Evolutionary conservation across 495 filamentous ascomycete species (phyloP), one percentile per base, ranked within the genome.

Genomic region (Daldinia decipiens): DNA sequence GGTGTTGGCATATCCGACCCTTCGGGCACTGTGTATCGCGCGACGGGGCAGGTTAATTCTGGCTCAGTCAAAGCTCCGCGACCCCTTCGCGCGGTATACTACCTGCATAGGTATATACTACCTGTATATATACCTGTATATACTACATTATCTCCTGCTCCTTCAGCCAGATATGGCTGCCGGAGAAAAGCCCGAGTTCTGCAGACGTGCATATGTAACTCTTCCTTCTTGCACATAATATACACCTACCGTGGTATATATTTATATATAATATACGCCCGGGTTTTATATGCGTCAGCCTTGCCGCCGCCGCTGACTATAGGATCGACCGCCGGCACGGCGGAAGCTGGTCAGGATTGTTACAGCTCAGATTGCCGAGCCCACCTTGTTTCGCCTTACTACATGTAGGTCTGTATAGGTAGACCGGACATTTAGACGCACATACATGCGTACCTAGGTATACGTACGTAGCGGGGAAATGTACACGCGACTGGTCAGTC

Each of bases 1-100:
- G 68, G 62, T 47, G 53, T 54, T 31, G n/a, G 15, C 63, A 13
- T 62, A 71, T 65, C 68, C 62, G 45, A 66, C 51, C 51, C 17
- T 26, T 71, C 59, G 68, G 62, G 43, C 43, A 58, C 19, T 60
- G 57, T 61, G 36, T 50, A 61, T 55, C 60, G 54, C 45, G 50
- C 27, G 56, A 56, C 47, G 55, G 9, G 50, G 36, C 29, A 55
- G 47, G 26, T 45, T 43, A 29, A 15, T 21, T 17, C 3, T 40
- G 5, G 39, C 13, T 40, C 39, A 40, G 17, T 36, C 34, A 40
- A 17, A 15, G n/a, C 39, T 39, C 38, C 38, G n/a, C n/a, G 40
- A 17, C 17, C 40, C 40, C n/a, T 45, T 45, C 55, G 24, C 56
- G 31, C 34, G 26, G 39, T 26, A 15, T 52, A 8, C 12, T 34